phyloP scores from a whole-genome alignment of 768 basidiomycete genomes.

The Pleurotus salmoneostramineus region DNA sequence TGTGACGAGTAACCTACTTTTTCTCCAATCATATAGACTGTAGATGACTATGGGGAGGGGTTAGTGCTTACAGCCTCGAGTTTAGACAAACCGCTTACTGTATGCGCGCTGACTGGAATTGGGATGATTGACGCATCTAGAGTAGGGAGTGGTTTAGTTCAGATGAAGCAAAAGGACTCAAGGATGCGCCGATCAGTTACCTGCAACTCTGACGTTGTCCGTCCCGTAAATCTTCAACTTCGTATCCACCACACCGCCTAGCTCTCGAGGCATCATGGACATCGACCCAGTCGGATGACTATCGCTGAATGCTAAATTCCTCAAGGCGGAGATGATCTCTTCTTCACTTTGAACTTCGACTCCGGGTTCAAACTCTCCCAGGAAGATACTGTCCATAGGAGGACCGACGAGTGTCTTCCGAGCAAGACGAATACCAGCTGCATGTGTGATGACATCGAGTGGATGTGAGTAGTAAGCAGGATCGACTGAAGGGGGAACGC shows the following conservation, averaged over 20 bases:
- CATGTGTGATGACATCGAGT: constrained; percentile 25
- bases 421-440: constrained; percentile 26
- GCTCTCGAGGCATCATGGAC: constrained; percentile 33
- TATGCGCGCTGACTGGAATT: constrained; percentile 26
- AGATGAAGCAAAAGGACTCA: background rate
- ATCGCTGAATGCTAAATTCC: constrained; percentile 21
- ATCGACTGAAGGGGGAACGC: constrained; percentile 42
- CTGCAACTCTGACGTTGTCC: constrained; percentile 29
- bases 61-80: no score
- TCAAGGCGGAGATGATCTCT: constrained; percentile 21
- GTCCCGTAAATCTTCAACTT: constrained; percentile 31
- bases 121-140: constrained; percentile 29
- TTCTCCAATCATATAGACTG: no score
- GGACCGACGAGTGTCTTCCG: constrained; percentile 22
- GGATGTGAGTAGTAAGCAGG: constrained; percentile 39
- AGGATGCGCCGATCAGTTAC: constrained; percentile 9
- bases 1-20: no score
- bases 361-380: constrained; percentile 28
- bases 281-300: constrained; percentile 32
- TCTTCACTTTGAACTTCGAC: constrained; percentile 13
- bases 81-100: constrained; percentile 15
- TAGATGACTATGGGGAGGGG: no score
- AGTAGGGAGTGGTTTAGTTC: background rate
- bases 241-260: constrained; percentile 35
- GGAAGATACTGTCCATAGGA: constrained; percentile 24